These are phyloP conservation scores for Rhodotorula sp. DNA, from an alignment of 1,284 basidiomycete species.

Conservation along the genomic window DNA sequence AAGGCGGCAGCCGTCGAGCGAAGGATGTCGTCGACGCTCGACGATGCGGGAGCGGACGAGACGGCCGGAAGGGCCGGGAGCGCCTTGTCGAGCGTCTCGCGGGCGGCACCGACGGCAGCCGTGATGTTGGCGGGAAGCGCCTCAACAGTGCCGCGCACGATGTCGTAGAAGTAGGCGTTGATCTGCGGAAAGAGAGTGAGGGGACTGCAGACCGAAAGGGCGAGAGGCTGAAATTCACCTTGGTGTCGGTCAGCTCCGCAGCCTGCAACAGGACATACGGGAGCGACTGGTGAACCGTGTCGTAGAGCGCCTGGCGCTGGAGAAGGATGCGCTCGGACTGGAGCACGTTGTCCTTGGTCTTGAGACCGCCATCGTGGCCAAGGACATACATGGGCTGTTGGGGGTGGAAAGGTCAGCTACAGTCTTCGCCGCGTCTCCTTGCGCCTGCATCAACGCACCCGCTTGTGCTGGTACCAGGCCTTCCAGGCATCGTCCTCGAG, in stretches of 20 bases:
- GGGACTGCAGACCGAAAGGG: not conserved
- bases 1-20: constrained; percentile 20
- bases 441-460: constrained; percentile 49
- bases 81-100: constrained; percentile 22
- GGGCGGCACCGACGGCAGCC: constrained; percentile 13
- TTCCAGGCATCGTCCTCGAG: constrained; percentile 59
- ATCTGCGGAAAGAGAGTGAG: constrained; percentile 2
- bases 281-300: constrained; percentile 57
- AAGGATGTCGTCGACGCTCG: constrained; percentile 26
- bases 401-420: not conserved
- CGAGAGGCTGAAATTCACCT: constrained; percentile 53
- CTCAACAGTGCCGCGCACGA: constrained; percentile 29
- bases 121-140: constrained; percentile 24
- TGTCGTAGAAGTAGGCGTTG: constrained; percentile 38
- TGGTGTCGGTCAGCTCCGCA: constrained; percentile 63
- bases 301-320: constrained; percentile 59
- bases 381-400: constrained; percentile 67
- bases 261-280: constrained; percentile 59
- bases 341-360: constrained; percentile 30
- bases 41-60: constrained; percentile 13
- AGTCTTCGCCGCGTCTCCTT: not conserved
- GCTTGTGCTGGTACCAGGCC: constrained; percentile 54
- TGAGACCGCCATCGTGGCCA: constrained; percentile 59
- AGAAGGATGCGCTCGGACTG: constrained; percentile 52
- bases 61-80: constrained; percentile 13